These are phyloP conservation scores for Botrytis sinoallii DNA, from an alignment of 2,329 filamentous ascomycete species.

Conservation along the genomic window DNA sequence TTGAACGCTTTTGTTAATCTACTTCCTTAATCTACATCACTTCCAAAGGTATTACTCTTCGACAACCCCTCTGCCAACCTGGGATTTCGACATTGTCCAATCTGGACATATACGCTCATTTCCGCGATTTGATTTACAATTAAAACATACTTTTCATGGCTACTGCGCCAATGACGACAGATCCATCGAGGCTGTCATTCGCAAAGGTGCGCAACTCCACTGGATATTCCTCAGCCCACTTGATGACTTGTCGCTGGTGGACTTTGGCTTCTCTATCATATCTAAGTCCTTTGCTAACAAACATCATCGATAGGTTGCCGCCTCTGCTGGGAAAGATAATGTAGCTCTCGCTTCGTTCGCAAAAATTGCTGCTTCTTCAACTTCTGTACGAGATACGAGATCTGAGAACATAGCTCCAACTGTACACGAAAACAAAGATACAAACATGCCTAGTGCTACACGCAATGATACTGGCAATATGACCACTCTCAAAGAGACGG, in stretches of 20 bases:
- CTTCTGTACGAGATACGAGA: slow-evolving; percentile 34
- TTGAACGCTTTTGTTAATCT: slow-evolving; percentile 38
- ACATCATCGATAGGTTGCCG: slow-evolving; percentile 45
- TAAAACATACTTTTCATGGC: slow-evolving; percentile 42
- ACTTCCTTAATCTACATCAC: slow-evolving; percentile 38
- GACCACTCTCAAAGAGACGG: slow-evolving; percentile 25
- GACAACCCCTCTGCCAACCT: slow-evolving; percentile 34
- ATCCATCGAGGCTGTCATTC: slow-evolving; percentile 64
- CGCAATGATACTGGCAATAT: slow-evolving; percentile 16
- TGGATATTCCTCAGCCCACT: slow-evolving; percentile 1
- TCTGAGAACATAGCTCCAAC: slow-evolving; percentile 30
- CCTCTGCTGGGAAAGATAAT: slow-evolving; percentile 45
- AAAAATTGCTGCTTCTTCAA: slow-evolving; percentile 32
- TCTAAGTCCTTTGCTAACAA: slow-evolving; percentile 2
- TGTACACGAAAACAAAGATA: slow-evolving; percentile 18
- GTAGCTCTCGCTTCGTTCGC: slow-evolving; percentile 36
- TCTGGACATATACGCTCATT: slow-evolving; percentile 36
- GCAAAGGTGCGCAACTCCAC: slow-evolving; percentile 60
- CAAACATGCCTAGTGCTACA: slow-evolving; percentile 19
- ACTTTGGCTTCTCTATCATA: not conserved
- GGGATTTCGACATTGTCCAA: slow-evolving; percentile 35
- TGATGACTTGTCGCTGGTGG: slow-evolving; percentile 2
- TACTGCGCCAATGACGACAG: slow-evolving; percentile 45
- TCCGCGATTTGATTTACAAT: slow-evolving; percentile 25
- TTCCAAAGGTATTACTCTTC: slow-evolving; percentile 28